Base-by-base conservation (phyloP, 176 grass and related monocot genomes). In the Bromus sterilis region DNA sequence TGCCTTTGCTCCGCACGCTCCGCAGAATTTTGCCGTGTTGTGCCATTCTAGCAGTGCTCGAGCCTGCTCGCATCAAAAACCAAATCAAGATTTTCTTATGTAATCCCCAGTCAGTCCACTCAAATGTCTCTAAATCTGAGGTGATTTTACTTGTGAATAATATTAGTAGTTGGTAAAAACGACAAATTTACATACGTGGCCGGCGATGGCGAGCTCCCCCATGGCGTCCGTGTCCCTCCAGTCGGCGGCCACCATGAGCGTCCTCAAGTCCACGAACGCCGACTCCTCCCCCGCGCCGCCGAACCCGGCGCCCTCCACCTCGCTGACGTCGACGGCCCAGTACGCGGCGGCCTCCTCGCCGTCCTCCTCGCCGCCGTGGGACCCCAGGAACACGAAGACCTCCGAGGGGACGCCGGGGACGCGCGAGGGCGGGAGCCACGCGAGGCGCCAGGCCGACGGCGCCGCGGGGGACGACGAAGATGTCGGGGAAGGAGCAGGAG, bases 241-340 rank as follows among this genome's bases (percentile, higher is more conserved):
- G 82, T 98, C 88, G 2, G 95, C 89, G 36, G 95, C 92, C 33
- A 98, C 84, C 95, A 98, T 98, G 82, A 95, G 76, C 83, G 90
- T 95, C 82, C 95, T 88, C 84, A 93, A 58, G 15, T 98, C 95
- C 11, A 95, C 88, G 46, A 95, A 98, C 28, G 84, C 83, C 71
- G 76, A 89, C 8, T 73, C 94, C 34, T 92, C 66, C 36, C 84
- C 89, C 15, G 64, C 77, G 4, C 74, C 84, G 5, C 75, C 85
- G 26, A 90, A 71, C 32, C 36, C 73, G 46, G 87, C 4, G 9
- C 48, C 59, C 2, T 78, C 86, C 0, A 35, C 32, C 1, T 87
- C 83, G 71, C 83, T 81, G 14, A 95, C 60, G 43, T 98, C 95
- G 24, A 94, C 80, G 11, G 92, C 88, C 95, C 90, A 91, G 83